Percentiles rank a stretch among this genome's conserved stretches.
Evolutionary conservation across 2,329 filamentous ascomycete species (phyloP).

Genomic region (Dactylonectria macrodidyma): DNA sequence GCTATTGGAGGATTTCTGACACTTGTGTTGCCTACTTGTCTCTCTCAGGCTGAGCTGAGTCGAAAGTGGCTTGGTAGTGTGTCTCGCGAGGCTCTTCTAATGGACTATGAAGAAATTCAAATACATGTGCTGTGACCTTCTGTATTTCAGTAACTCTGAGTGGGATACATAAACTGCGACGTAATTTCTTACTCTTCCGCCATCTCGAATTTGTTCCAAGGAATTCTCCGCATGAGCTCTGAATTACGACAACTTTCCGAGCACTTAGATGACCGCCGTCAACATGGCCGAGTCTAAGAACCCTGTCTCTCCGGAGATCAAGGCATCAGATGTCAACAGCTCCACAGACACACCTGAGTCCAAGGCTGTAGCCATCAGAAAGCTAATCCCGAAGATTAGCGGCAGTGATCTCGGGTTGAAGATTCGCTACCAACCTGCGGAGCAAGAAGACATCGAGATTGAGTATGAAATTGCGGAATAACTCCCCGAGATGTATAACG

Average conservation of each 20-base stretch:
- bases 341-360: not conserved
- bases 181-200: no score
- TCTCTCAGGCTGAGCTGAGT: not conserved
- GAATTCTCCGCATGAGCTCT: no score
- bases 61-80: no score
- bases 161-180: not conserved
- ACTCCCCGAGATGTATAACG: not conserved
- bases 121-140: not conserved
- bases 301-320: no score
- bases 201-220: no score
- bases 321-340: not conserved
- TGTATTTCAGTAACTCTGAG: no score
- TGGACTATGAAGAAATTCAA: not conserved
- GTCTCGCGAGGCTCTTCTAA: not conserved
- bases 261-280: no score
- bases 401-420: conserved; percentile 17
- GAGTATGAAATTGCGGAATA: not conserved
- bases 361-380: not conserved
- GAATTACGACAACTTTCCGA: no score
- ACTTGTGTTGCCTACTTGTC: not conserved
- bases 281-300: no score
- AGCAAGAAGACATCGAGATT: not conserved
- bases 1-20: not conserved
- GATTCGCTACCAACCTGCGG: not conserved
- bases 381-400: not conserved